Base-by-base conservation (phyloP, 768 basidiomycete genomes). In the Mycena amicta region DNA sequence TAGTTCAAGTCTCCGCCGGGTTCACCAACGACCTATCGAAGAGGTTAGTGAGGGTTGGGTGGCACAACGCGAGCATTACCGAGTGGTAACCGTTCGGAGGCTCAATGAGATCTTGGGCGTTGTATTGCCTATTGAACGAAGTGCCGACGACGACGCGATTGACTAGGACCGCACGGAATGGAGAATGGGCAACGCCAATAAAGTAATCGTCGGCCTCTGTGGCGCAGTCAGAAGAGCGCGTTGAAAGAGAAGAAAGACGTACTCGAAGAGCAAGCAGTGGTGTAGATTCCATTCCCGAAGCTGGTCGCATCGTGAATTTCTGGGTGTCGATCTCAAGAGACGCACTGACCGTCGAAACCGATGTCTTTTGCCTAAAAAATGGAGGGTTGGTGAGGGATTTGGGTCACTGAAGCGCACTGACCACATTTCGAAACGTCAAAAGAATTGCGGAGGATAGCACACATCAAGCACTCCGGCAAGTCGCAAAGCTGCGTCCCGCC, bases 281-380 rank as follows among this genome's bases (percentile, higher is more conserved):
- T 84, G 66, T 89, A 89, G 41, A 89, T 87, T 3, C 87, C 88
- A 5, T 75, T 77, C n/a, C 87, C 87, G 67, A 89, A 89, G 59
- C 87, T 84, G 62, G n/a, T 5, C 31, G 52, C 18, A 55, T 22
- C 41, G 25, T 30, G 8, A 23, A 5, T 25, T 20, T n/a, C 31
- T 53, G 26, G 22, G 29, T 11, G 2, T 11, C 28, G 46, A 61
- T 39, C 25, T 51, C 15, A 22, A 3, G 56, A 20, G 3, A 53
- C 29, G 5, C 22, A 16, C n/a, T 22, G 37, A 37, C 58, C 62
- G 79, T 78, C 81, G 72, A 62, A 86, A 86, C 31, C 81, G 80
- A 65, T 87, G 77, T 64, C 84, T 83, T 33, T 75, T 72, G 6
- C 85, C 83, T 85, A 39, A 15, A 28, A 51, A 27, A 26, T 23